These are phyloP conservation scores for Vitis hybrid DNA, from an alignment of 177 flowering plant genomes.

Conservation along the genomic window DNA sequence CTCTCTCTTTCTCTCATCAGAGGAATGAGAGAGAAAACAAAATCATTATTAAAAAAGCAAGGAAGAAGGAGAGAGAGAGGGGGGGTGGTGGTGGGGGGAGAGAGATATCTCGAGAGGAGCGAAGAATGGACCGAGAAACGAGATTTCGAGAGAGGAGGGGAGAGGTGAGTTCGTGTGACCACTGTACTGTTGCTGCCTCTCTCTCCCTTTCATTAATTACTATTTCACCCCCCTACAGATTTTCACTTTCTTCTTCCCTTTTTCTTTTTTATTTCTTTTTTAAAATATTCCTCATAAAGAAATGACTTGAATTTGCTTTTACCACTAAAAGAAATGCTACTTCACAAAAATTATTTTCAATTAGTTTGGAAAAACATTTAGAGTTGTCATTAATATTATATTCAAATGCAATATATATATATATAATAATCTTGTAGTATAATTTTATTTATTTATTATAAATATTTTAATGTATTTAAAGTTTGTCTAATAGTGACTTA, in stretches of 20 bases:
- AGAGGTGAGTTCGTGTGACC: neutral
- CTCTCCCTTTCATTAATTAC: neutral
- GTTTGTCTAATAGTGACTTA: too few relatives aligned
- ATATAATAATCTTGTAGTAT: too few relatives aligned
- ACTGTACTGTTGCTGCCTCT: neutral
- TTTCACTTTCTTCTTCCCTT: neutral
- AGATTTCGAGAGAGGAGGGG: neutral
- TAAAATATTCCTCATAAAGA: too few relatives aligned
- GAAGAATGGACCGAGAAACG: constrained; percentile 1
- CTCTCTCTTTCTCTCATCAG: neutral
- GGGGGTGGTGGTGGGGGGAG: neutral
- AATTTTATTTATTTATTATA: too few relatives aligned
- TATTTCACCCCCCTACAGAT: neutral
- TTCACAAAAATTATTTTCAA: too few relatives aligned
- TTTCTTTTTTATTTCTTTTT: neutral
- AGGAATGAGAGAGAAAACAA: neutral
- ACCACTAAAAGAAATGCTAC: too few relatives aligned
- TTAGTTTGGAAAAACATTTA: too few relatives aligned
- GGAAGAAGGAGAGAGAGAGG: neutral
- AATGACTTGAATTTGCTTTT: too few relatives aligned
- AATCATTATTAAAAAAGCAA: neutral
- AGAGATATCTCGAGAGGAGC: neutral
- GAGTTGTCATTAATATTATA: too few relatives aligned
- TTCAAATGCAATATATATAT: too few relatives aligned
- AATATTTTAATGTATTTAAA: too few relatives aligned